Percentiles rank a stretch among this genome's conserved stretches.
Conservation (phyloP, 2,329 filamentous ascomycete genomes). For the Aspergillus ibericus region DNA sequence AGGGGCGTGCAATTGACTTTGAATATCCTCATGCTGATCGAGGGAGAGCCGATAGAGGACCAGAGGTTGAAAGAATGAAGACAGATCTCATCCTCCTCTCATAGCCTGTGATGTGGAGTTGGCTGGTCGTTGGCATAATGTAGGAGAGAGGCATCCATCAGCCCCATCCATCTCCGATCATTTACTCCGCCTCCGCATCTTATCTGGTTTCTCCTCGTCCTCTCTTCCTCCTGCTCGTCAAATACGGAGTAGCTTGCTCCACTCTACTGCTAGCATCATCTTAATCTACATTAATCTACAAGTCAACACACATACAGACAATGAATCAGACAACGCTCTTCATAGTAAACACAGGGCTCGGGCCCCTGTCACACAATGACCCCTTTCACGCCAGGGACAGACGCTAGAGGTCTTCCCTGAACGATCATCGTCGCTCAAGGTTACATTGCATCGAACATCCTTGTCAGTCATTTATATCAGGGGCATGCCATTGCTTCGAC, state of each 20-base stretch:
- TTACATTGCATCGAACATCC: slow-evolving; percentile 1
- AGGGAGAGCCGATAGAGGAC: not conserved
- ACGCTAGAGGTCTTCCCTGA: not conserved
- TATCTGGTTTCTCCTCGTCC: not conserved
- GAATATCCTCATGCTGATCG: not conserved
- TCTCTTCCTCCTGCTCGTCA: not conserved
- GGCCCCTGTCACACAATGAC: not conserved
- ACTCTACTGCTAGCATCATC: not conserved
- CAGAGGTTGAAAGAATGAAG: not conserved
- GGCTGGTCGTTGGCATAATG: no score
- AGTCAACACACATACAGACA: not conserved
- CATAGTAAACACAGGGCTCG: not conserved
- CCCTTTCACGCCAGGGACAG: not conserved
- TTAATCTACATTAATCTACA: not conserved
- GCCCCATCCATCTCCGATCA: not conserved
- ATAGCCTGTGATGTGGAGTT: not conserved
- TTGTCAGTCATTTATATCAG: not conserved
- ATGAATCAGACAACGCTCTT: not conserved
- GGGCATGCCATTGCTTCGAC: not conserved
- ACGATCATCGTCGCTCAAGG: not conserved
- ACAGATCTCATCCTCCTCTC: not conserved
- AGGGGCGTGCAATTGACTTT: not conserved
- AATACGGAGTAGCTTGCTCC: not conserved
- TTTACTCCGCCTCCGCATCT: not conserved
- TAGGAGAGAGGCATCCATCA: no score